Evolutionary conservation across 495 filamentous ascomycete genomes (phyloP), one percentile per base, ranked within the genome.

Genomic region (Hypoxylon lienhwacheense): DNA sequence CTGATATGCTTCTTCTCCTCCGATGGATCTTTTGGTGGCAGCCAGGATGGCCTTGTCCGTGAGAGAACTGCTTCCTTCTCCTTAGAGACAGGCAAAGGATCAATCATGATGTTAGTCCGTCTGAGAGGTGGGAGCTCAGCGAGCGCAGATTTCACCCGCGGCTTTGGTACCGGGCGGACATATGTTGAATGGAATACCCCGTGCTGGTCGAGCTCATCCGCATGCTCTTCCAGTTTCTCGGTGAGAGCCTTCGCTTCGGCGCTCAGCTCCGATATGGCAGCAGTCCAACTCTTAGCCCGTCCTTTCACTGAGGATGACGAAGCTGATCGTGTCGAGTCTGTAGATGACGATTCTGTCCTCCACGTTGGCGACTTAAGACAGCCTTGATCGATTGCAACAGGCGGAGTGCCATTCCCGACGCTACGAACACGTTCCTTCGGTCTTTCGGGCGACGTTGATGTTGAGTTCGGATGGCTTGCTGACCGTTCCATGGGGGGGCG

Each of bases 61-160:
- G 89, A 90, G 14, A 98, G 73, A 4, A 96, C 87, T 31, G 87
- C 90, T 59, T 96, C 90, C 70, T 98, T 98, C 75, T 98, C 93
- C 72, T 91, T 95, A 61, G 91, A 96, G 26, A 95, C 85, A 1
- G 92, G 95, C 48, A 98, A 71, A 5, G 93, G 93, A 68, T 98
- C 93, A 52, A 97, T 95, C 87, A 97, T 92, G 39, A 95, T 85
- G 65, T 96, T 92, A 11, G 87, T 87, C 51, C 88, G 86, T 45
- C 88, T 84, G 12, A 96, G 66, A 10, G 90, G 93, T 3, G 93
- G 93, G 5, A 97, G 75, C 47, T 90, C 85, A 19, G 78, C 71
- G 34, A 80, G 66, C 2, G 77, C 76, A 6, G 79, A 81, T 36
- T 77, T 79, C 8, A 77, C 72, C 6, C 81, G 76, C 1, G 76